These are phyloP conservation scores for Cryoendolithus antarcticus DNA, from an alignment of 2,329 filamentous ascomycete genomes.

Conservation along the genomic window DNA sequence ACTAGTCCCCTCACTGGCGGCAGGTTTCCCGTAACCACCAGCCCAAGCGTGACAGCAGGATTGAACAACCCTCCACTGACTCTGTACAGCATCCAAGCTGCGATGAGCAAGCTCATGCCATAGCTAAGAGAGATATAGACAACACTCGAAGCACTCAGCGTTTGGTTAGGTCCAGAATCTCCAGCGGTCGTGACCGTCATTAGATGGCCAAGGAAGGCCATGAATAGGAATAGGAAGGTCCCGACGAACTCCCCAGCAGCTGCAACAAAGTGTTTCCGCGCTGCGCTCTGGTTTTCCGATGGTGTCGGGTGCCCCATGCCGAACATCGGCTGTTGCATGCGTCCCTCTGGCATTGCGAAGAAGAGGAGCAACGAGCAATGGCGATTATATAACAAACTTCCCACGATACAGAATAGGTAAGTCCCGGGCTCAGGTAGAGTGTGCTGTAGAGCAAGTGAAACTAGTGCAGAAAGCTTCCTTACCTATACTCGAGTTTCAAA, in stretches of 20 bases:
- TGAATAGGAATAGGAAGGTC: constrained; percentile 24
- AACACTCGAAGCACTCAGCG: constrained; percentile 14
- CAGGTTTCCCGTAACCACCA: constrained; percentile 18
- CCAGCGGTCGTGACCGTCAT: constrained; percentile 15
- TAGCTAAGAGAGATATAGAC: constrained; percentile 19
- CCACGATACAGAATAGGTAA: too few relatives aligned
- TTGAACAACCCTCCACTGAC: constrained; percentile 20
- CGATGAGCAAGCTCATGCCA: constrained; percentile 20
- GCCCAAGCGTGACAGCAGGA: constrained; percentile 21
- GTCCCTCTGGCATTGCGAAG: too few relatives aligned
- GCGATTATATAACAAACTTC: too few relatives aligned
- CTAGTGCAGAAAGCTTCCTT: too few relatives aligned
- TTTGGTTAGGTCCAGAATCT: constrained; percentile 9
- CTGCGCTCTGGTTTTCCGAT: too few relatives aligned
- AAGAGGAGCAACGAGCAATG: too few relatives aligned
- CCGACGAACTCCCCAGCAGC: constrained; percentile 21
- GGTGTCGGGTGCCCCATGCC: too few relatives aligned
- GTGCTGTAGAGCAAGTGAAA: too few relatives aligned
- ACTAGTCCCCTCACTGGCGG: constrained; percentile 15
- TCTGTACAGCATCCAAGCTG: constrained; percentile 19
- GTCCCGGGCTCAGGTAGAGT: too few relatives aligned
- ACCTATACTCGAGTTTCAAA: too few relatives aligned
- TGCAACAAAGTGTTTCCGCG: constrained; percentile 18
- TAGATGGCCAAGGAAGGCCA: constrained; percentile 19
- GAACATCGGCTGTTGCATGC: too few relatives aligned